Evolutionary conservation across 2,329 filamentous ascomycete genomes (phyloP).

Genomic region (Exophiala viscosa): DNA sequence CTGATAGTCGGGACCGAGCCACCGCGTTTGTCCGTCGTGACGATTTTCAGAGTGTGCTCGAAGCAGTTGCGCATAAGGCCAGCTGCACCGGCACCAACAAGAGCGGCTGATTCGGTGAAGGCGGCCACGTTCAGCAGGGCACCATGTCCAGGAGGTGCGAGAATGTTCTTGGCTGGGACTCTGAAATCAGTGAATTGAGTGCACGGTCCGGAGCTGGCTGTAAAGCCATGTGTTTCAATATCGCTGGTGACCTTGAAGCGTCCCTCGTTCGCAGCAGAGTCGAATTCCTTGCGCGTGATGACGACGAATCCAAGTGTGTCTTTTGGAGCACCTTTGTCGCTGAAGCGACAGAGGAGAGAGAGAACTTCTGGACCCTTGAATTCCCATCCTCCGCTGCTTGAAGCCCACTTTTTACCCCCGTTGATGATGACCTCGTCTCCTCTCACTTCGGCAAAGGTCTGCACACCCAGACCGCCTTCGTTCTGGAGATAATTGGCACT

Average conservation of each 20-base stretch:
- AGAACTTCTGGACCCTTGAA: slow-evolving; percentile 49
- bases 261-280: slow-evolving; percentile 36
- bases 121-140: slow-evolving; percentile 40
- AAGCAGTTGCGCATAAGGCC: slow-evolving; percentile 53
- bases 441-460: slow-evolving; percentile 47
- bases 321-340: slow-evolving; percentile 26
- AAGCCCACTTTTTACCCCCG: slow-evolving; percentile 54
- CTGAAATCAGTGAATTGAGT: slow-evolving; percentile 46
- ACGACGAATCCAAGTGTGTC: slow-evolving; percentile 48
- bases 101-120: slow-evolving; percentile 45
- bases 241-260: slow-evolving; percentile 48
- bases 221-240: slow-evolving; percentile 45
- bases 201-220: slow-evolving; percentile 48
- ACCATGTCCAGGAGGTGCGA: slow-evolving; percentile 32
- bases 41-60: slow-evolving; percentile 50
- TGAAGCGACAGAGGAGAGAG: slow-evolving; percentile 49
- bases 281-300: slow-evolving; percentile 47
- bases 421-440: slow-evolving; percentile 51
- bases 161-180: slow-evolving; percentile 46
- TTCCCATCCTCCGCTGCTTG: slow-evolving; percentile 53
- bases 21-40: slow-evolving; percentile 45
- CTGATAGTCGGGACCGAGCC: slow-evolving; percentile 45
- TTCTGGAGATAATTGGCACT: slow-evolving; percentile 52
- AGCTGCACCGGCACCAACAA: slow-evolving; percentile 54
- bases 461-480: slow-evolving; percentile 44